Percentiles rank a stretch among this genome's conserved stretches.
phyloP scores from a whole-genome alignment of 2,329 filamentous ascomycete species.

The Cladosporium sp. region DNA sequence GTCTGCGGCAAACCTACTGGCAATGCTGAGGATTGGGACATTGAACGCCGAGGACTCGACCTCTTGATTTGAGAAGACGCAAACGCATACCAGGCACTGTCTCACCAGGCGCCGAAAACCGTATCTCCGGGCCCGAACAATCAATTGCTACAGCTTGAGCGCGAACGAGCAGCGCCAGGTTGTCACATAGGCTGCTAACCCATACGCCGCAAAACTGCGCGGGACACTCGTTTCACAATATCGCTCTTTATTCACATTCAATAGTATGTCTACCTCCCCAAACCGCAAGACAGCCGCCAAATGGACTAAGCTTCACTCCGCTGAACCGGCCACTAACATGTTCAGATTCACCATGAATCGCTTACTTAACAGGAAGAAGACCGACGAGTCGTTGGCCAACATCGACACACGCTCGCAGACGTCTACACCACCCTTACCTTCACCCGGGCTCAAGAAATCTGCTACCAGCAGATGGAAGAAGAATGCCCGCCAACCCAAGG shows the following conservation, averaged over 20 bases:
- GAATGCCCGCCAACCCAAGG: slow-evolving; percentile 43
- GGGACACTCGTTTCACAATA: background rate
- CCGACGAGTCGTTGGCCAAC: slow-evolving; percentile 7
- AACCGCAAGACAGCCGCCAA: background rate
- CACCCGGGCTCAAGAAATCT: slow-evolving; percentile 29
- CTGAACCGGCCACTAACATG: slow-evolving; percentile 4
- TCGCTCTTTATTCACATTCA: slow-evolving; percentile 3
- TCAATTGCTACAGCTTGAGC: background rate
- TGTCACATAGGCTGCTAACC: background rate
- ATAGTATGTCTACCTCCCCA: slow-evolving; percentile 6
- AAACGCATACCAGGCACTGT: background rate
- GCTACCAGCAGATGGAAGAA: slow-evolving; percentile 38
- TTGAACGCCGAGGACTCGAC: slow-evolving; percentile 1
- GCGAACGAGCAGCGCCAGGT: background rate
- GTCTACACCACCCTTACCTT: slow-evolving; percentile 14
- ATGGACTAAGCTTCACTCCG: background rate
- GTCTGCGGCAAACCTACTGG: background rate
- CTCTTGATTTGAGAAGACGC: background rate
- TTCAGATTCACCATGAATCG: slow-evolving; percentile 14
- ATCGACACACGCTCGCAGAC: background rate
- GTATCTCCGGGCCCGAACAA: background rate
- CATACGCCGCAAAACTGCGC: background rate
- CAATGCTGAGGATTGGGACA: slow-evolving; percentile 7
- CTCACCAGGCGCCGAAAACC: background rate
- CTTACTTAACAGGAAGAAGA: slow-evolving; percentile 14